Base-by-base conservation (phyloP, 2,329 filamentous ascomycete species). In the Fusarium robinianum region DNA sequence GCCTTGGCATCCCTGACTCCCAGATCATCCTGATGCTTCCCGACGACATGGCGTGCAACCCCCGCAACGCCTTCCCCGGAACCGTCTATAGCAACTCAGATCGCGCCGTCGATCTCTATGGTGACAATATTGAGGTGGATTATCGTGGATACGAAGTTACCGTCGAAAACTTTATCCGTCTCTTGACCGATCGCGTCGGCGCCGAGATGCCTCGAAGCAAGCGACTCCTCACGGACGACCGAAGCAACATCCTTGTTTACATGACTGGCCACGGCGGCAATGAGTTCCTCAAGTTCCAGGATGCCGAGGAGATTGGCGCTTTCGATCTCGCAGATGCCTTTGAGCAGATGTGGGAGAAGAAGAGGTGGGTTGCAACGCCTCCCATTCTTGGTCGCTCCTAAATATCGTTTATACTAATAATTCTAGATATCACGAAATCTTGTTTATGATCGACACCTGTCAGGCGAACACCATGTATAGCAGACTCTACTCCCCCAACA, bases 1-100 rank as follows among this genome's bases (percentile, higher is more conserved):
- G 94, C 9, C 84, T 99, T 24, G 94, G 94, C 33, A 99, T 99
- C 48, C 94, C 94, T 23, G 94, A 99, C 71, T 96, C 90, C 37
- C 94, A 99, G 68, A 99, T 99, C 72, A 97, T 99, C 67, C 87
- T 99, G 57, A 97, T 99, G 91, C 83, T 99, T n/a, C 94, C 94
- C 15, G 94, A 99, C 69, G 94, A 99, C 74, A 97, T 99, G 90
- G 94, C 94, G 25, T 99, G 94, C 78, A 99, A 99, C 72, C 94
- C 94, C 21, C 90, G 94, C 63, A 99, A 99, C 68, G 90, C 91
- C 35, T 99, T 99, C 68, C 91, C 94, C 0, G 94, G 94, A 38
- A 96, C 91, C 39, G 94, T 99, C 19, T 99, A 97, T 79, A 96
- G 94, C 72, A 97, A 99, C 66, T 91, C 94, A 24, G 91, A 96